Evolutionary conservation across 1,284 basidiomycete species (phyloP).

Genomic region (Apiotrichum gamsii): DNA sequence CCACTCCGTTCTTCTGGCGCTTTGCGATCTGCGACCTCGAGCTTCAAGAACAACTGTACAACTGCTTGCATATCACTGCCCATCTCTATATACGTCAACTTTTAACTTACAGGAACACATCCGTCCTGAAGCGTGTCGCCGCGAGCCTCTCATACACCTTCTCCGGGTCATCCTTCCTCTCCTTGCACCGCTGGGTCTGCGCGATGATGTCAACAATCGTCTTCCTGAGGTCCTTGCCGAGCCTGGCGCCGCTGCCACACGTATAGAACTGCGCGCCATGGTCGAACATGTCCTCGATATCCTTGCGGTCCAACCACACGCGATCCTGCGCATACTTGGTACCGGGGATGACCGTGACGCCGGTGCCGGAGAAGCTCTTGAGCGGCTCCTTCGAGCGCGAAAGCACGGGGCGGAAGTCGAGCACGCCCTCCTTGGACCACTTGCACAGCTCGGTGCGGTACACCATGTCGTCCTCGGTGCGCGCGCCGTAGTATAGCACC

Average conservation of each 20-base stretch:
- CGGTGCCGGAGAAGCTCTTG: not conserved
- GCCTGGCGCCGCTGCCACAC: conserved; percentile 46
- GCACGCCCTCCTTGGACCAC: conserved; percentile 51
- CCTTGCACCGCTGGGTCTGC: not conserved
- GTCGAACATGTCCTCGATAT: conserved; percentile 43
- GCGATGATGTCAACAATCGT: conserved; percentile 12
- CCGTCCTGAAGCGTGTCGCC: conserved; percentile 4
- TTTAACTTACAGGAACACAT: conserved; percentile 6
- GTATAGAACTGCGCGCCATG: conserved; percentile 52
- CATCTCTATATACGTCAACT: not conserved
- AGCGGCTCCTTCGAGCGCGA: conserved; percentile 33
- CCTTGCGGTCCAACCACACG: conserved; percentile 50
- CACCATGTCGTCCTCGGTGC: conserved; percentile 46
- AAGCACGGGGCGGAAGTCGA: conserved; percentile 54
- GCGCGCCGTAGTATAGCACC: conserved; percentile 54
- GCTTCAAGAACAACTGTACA: too few relatives aligned
- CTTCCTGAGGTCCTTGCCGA: conserved; percentile 12
- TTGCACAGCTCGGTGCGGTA: conserved; percentile 51
- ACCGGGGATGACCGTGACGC: not conserved
- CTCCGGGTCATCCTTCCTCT: not conserved
- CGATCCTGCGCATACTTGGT: conserved; percentile 43
- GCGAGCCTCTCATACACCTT: conserved; percentile 3
- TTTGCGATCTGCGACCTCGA: too few relatives aligned
- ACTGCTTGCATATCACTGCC: not conserved
- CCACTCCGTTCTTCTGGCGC: too few relatives aligned